Percentiles rank a stretch among this genome's conserved stretches.
Conservation (phyloP, 2,329 filamentous ascomycete species). For the Blumeria graminis region DNA sequence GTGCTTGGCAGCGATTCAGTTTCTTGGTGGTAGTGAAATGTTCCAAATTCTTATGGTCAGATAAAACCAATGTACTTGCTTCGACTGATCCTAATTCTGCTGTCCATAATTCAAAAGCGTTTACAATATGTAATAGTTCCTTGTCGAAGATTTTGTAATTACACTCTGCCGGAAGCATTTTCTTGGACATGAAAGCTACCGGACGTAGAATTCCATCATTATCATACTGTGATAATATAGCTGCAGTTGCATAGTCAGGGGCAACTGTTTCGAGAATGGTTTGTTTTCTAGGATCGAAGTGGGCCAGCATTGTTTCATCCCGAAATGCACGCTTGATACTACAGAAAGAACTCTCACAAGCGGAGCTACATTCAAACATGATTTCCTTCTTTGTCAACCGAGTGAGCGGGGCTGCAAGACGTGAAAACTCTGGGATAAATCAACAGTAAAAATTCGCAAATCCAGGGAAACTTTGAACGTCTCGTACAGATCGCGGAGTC, state of each 20-base stretch:
- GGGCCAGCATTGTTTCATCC: background rate
- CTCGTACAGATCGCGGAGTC: background rate
- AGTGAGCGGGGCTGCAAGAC: background rate
- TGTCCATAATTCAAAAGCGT: background rate
- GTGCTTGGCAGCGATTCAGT: background rate
- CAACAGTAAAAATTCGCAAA: background rate
- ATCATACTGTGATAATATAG: background rate
- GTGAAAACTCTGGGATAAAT: background rate
- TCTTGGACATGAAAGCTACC: background rate
- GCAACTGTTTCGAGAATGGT: background rate
- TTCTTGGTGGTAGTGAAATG: background rate
- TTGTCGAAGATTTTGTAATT: background rate
- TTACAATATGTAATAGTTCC: background rate
- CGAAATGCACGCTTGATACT: background rate
- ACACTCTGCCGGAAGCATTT: background rate
- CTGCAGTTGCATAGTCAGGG: background rate
- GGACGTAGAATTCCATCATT: background rate
- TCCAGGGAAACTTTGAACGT: background rate
- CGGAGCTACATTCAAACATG: background rate
- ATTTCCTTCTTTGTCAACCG: background rate
- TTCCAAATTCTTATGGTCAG: background rate
- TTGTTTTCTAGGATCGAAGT: background rate
- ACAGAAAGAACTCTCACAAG: background rate
- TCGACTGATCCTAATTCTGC: background rate
- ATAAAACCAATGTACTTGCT: background rate